Percentiles rank a stretch among this genome's conserved stretches.
phyloP scores from a whole-genome alignment of 148 eudicot species.

The Tetragonia tetragonoides region DNA sequence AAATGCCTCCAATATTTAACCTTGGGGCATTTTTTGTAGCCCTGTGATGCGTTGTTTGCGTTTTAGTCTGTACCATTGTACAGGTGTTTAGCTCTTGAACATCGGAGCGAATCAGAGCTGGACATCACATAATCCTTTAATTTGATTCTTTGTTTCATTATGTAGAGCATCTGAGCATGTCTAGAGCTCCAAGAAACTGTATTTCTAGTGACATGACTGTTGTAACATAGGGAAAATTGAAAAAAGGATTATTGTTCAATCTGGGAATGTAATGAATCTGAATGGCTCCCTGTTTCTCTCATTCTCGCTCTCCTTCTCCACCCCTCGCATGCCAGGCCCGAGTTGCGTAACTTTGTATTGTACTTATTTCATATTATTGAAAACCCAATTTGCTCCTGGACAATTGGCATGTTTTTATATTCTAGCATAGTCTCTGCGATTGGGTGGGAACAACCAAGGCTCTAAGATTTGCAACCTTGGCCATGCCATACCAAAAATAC shows the following conservation, averaged over 20 bases:
- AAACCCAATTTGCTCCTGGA: no score
- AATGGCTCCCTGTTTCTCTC: neutral
- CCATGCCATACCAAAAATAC: no score
- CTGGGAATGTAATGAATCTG: neutral
- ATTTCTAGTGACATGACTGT: constrained; percentile 22
- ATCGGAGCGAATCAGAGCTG: constrained; percentile 16
- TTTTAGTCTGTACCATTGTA: constrained; percentile 25
- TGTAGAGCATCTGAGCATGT: constrained; percentile 15
- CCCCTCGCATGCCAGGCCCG: no score
- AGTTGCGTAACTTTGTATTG: no score
- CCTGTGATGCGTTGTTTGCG: neutral
- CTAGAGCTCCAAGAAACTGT: constrained; percentile 26
- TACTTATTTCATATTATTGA: no score
- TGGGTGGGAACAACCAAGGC: no score
- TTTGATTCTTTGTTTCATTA: constrained; percentile 15
- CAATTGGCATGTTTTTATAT: no score
- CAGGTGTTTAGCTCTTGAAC: constrained; percentile 21
- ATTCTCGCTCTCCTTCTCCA: neutral
- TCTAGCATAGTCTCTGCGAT: no score
- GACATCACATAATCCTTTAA: neutral
- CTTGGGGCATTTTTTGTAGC: neutral
- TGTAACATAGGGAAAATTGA: constrained; percentile 23
- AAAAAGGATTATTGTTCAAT: constrained; percentile 6
- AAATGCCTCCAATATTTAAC: constrained; percentile 53
- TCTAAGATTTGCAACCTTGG: no score